Evolutionary conservation across 179 eudicot species (phyloP).

Genomic region (Silene vulgaris): DNA sequence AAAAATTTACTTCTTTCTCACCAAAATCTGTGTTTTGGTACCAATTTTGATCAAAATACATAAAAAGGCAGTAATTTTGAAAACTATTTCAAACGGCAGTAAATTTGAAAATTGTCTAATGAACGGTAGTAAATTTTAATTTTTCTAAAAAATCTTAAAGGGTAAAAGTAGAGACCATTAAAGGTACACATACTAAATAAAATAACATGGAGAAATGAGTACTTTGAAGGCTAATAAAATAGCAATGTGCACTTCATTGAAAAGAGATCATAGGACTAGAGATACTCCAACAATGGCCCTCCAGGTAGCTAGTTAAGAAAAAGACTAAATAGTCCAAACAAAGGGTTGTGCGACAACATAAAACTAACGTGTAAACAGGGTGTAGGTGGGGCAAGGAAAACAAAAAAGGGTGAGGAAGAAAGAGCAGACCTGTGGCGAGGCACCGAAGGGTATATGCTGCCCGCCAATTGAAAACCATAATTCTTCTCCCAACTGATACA

Average conservation of each 20-base stretch:
- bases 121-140: no score
- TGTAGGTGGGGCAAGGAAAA: not conserved
- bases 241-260: not conserved
- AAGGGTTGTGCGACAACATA: not conserved
- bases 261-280: not conserved
- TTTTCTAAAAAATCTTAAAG: not conserved
- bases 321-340: not conserved
- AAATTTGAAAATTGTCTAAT: no score
- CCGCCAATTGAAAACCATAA: constrained; percentile 76
- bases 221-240: not conserved
- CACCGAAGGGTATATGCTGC: constrained; percentile 91
- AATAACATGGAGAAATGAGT: not conserved
- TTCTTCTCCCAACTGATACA: constrained; percentile 74
- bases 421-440: constrained; percentile 74
- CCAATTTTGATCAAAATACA: no score
- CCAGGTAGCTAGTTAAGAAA: not conserved
- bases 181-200: not conserved
- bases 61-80: no score
- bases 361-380: not conserved
- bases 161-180: not conserved
- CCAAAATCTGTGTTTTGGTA: no score
- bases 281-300: not conserved
- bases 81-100: no score
- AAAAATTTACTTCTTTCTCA: no score
- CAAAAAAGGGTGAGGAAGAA: not conserved